phyloP scores from a whole-genome alignment of 441 rosid genomes.

The Populus tomentosa region DNA sequence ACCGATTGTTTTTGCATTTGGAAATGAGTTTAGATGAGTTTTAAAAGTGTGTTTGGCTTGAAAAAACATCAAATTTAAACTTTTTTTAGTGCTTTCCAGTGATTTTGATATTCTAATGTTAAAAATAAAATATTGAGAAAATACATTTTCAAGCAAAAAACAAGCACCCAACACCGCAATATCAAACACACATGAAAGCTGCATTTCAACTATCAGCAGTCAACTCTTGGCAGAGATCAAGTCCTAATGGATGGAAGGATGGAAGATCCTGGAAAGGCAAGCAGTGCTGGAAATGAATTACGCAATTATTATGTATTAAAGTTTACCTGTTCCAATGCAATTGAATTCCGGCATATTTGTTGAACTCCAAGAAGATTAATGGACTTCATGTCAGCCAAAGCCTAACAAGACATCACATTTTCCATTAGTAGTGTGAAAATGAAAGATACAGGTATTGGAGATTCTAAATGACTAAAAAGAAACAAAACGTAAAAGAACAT shows the following conservation, averaged over 20 bases:
- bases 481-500: neutral
- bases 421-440: constrained; percentile 15
- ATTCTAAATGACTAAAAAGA: neutral
- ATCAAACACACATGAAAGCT: neutral
- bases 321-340: constrained; percentile 92
- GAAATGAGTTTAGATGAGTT: neutral
- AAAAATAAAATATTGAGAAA: too few species aligned
- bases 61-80: too few species aligned
- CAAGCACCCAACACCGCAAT: neutral
- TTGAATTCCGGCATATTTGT: constrained; percentile 92
- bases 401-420: constrained; percentile 40
- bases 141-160: too few species aligned
- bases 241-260: neutral
- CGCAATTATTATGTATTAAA: constrained; percentile 1
- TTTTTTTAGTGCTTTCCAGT: too few species aligned
- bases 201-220: neutral
- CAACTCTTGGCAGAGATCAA: neutral
- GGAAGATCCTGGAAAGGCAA: neutral
- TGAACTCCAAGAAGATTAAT: constrained; percentile 99
- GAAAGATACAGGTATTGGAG: neutral
- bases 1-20: neutral
- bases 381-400: constrained; percentile 77
- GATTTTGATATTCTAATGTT: too few species aligned
- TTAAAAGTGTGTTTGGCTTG: too few species aligned
- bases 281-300: neutral